A percentile compares a stretch with the other conserved stretches of the same genome.
phyloP scores from a whole-genome alignment of 1,284 basidiomycete species.

The Pseudozyma pruni region DNA sequence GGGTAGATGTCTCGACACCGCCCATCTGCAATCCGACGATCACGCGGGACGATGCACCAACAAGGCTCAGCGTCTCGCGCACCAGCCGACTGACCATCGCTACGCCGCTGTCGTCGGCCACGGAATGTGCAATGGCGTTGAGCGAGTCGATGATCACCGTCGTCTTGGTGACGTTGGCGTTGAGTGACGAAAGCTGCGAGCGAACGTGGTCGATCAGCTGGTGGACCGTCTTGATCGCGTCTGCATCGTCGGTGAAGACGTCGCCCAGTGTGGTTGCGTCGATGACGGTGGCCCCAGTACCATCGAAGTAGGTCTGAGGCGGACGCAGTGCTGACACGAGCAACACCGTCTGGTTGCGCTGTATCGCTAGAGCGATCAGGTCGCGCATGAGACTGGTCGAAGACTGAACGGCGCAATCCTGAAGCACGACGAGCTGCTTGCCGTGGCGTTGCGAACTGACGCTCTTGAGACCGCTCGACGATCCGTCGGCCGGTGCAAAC shows the following conservation, averaged over 20 bases:
- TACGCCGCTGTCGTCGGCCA: constrained; percentile 2
- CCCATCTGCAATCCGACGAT: constrained; percentile 39
- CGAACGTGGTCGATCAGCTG: constrained; percentile 14
- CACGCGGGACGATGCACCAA: constrained; percentile 43
- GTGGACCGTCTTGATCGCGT: constrained; percentile 5
- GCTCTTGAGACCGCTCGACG: constrained; percentile 25
- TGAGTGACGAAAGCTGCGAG: neutral
- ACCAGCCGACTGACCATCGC: constrained; percentile 24
- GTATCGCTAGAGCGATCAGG: constrained; percentile 27
- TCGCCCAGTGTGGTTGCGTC: constrained; percentile 32
- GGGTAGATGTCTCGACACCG: constrained; percentile 20
- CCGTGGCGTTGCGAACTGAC: constrained; percentile 31
- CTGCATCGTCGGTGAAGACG: constrained; percentile 6
- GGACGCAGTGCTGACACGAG: constrained; percentile 25
- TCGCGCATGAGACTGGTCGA: constrained; percentile 40
- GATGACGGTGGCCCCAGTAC: constrained; percentile 8
- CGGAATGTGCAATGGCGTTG: constrained; percentile 37
- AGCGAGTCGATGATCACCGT: constrained; percentile 57
- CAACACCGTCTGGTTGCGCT: constrained; percentile 27
- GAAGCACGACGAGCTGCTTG: constrained; percentile 55
- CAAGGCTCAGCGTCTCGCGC: constrained; percentile 11
- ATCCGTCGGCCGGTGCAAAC: constrained; percentile 28
- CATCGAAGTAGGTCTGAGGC: constrained; percentile 34
- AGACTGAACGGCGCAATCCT: constrained; percentile 55
- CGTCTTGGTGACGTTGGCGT: constrained; percentile 14